These are phyloP conservation scores for Delonix regia DNA, from an alignment of 306 rosid species.

Conservation along the genomic window DNA sequence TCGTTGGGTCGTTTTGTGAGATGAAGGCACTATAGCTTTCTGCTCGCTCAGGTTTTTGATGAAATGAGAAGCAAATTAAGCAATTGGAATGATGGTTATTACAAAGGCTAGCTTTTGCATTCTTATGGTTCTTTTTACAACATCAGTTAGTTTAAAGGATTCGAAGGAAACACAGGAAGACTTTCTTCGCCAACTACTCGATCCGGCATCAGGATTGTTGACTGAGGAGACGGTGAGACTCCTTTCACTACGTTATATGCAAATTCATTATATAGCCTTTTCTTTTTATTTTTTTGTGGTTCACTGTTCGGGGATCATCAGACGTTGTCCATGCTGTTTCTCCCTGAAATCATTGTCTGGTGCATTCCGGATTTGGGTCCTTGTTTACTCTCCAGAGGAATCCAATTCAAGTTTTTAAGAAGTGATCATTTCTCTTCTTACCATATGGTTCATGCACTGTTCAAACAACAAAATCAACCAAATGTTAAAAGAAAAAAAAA, in stretches of 20 bases:
- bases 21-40: conserved; percentile 45
- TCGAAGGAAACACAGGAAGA: conserved; percentile 50
- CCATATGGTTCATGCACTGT: not conserved
- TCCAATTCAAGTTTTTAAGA: not conserved
- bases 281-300: not conserved
- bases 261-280: not conserved
- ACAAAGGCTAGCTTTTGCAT: conserved; percentile 52
- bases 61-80: conserved; percentile 64
- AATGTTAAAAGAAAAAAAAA: too few species aligned
- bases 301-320: not conserved
- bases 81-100: conserved; percentile 65
- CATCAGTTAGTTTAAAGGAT: conserved; percentile 48
- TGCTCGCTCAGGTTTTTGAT: conserved; percentile 52
- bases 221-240: conserved; percentile 68
- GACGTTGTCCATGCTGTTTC: not conserved
- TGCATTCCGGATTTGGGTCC: not conserved
- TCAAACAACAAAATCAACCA: too few species aligned
- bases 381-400: not conserved
- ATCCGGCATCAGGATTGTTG: conserved; percentile 62
- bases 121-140: conserved; percentile 57
- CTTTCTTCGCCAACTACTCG: conserved; percentile 60
- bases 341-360: not conserved
- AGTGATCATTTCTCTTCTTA: not conserved
- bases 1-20: conserved; percentile 24
- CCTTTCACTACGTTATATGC: conserved; percentile 17